Conservation (phyloP, 2,329 filamentous ascomycete species). For the Penicillium concentricum region DNA sequence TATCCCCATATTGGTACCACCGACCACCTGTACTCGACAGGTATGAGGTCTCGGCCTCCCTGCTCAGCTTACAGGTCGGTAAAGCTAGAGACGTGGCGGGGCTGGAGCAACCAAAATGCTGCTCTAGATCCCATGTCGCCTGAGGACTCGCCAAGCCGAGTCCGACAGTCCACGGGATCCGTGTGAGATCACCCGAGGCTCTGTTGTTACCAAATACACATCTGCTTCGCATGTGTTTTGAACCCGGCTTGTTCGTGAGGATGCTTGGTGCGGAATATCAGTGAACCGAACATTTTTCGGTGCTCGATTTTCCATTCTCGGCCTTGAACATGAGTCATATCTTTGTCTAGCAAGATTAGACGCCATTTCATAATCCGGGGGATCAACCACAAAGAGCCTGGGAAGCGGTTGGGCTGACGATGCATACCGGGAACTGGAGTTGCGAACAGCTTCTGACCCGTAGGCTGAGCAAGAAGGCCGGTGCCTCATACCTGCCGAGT, state of each 20-base stretch:
- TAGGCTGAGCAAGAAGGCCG: background rate
- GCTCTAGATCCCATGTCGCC: background rate
- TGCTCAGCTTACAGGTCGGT: background rate
- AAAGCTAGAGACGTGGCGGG: background rate
- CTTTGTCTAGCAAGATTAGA: background rate
- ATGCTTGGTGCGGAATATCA: background rate
- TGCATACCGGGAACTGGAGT: background rate
- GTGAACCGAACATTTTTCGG: background rate
- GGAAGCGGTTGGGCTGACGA: background rate
- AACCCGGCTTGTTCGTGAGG: too few relatives aligned
- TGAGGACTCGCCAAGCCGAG: background rate
- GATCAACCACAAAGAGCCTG: background rate
- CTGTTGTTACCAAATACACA: background rate
- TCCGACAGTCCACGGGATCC: background rate
- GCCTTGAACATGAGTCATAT: background rate
- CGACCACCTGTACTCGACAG: background rate
- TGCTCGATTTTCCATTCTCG: background rate
- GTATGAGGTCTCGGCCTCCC: background rate
- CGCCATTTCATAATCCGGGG: background rate
- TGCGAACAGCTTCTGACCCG: background rate
- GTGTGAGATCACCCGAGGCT: background rate
- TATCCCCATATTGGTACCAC: too few relatives aligned
- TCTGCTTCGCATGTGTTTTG: background rate
- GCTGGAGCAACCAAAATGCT: background rate
- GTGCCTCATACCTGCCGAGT: background rate